Evolutionary conservation across 495 filamentous ascomycete genomes (phyloP), one percentile per base, ranked within the genome.

Genomic region (Cercophora samala): DNA sequence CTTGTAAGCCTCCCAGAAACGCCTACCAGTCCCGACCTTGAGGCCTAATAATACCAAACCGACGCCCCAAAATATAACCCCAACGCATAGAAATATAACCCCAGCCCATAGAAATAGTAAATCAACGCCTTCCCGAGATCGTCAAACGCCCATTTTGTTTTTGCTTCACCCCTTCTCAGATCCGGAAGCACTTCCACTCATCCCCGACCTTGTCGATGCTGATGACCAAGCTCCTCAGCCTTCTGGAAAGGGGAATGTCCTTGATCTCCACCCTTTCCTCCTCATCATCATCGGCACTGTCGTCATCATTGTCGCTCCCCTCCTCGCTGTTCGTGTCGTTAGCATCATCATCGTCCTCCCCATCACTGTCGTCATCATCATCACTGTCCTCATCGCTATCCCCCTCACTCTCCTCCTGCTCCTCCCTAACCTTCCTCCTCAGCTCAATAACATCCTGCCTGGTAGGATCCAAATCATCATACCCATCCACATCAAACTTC

Each of bases 401-500:
- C 58, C 46, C 19, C 26, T 56, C 23, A 15, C 63, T 29, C 42
- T 32, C 23, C 61, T 42, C 22, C 60, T 13, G 0, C 25, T 17
- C 32, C 42, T 19, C 65, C 65, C 32, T 63, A 26, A 5, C 19
- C 18, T 3, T 66, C 64, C 46, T 46, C 1, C 13, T 58, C 65
- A 58, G 17, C 15, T 46, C 37, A 46, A 46, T 9, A 46, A 46
- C 37, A 46, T 46, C 37, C 51, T 6, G 25, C n/a, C 4, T 64
- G 60, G 46, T 46, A 0, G 4, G 37, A 46, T 58, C 65, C 29
- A n/a, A 3, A 52, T 66, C 51, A 18, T 56, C 54, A 51, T 51
- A 29, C 46, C 58, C 54, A 18, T 55, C 56, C 6, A 24, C 46
- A 18, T 25, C 32, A 46, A 74, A 66, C 60, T 54, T 51, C 11